A percentile compares a stretch with the other conserved stretches of the same genome.
Evolutionary conservation across 225 moss, liverwort and hornwort species (phyloP).

Genomic region (Polytrichum commune): DNA sequence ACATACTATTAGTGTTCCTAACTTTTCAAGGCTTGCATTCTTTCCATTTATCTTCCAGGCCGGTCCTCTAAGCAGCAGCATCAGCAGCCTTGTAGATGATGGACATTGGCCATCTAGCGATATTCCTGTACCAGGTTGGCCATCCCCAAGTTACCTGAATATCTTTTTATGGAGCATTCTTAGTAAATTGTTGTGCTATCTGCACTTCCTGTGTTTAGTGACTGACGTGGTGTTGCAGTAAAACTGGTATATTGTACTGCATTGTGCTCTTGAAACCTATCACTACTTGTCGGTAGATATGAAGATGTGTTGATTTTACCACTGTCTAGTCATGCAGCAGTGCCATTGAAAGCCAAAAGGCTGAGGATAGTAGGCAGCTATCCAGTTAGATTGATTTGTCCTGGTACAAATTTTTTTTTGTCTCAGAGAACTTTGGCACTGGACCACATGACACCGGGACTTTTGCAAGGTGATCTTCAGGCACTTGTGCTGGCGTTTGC

Average conservation of each 20-base stretch:
- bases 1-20: neutral
- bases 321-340: neutral
- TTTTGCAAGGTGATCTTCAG: constrained; percentile 22
- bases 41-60: constrained; percentile 2
- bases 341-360: no score
- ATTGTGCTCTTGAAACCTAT: neutral
- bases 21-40: no score
- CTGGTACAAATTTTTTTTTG: neutral
- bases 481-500: neutral
- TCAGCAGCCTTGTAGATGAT: neutral
- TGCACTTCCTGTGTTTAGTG: no score
- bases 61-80: neutral
- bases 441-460: constrained; percentile 2
- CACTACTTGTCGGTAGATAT: neutral
- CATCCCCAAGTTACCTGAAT: no score
- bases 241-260: no score
- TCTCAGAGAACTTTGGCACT: constrained; percentile 10
- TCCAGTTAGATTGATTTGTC: neutral
- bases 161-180: no score
- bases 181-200: no score
- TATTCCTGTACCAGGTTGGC: constrained; percentile 8
- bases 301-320: neutral
- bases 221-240: no score
- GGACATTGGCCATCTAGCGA: constrained; percentile 5
- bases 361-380: neutral